Evolutionary conservation across 495 filamentous ascomycete species (phyloP), one percentile per base, ranked within the genome.

Genomic region (Neurospora hispaniola): DNA sequence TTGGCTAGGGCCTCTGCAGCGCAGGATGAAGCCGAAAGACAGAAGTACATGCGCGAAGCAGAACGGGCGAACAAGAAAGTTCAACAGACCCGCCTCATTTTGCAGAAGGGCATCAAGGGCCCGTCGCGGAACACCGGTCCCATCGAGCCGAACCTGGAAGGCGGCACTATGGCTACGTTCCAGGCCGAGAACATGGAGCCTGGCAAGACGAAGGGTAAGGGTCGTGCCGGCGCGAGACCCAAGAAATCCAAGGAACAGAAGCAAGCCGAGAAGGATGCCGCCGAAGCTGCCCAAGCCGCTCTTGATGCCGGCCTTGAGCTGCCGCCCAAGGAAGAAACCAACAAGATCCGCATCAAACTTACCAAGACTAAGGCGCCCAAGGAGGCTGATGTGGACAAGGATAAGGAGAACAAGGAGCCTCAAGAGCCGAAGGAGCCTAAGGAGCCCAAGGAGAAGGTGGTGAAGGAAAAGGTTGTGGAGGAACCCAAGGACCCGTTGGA

Each of bases 211-310:
- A 90, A 91, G 75, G 85, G 88, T 73, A 92, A 92, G 74, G 87
- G 87, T 27, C 88, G 90, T 39, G 86, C 87, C 23, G 91, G 92
- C 14, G 86, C 87, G 6, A 85, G 92, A 5, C 90, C 88, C 5
- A 92, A 91, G 80, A 98, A 98, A 79, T 95, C 92, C 43, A 98
- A 97, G 82, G 94, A 98, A 79, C 94, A 98, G 83, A 98, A 98
- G 80, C 93, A 97, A 79, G 91, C 94, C 41, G 94, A 97, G 81
- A 96, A 98, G 80, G 94, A 97, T 78, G 89, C 90, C 4, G 96
- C 97, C 69, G 93, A 94, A 74, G 93, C 92, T 73, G 94, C 93
- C 31, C 94, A 95, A 74, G 90, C 92, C 73, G 93, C 92, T 18
- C 85, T 97, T 75, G 91, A 96, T 71, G 90, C 90, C 71, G 93